Base-by-base conservation (phyloP, 1,284 basidiomycete genomes). In the Peniophora sp. region DNA sequence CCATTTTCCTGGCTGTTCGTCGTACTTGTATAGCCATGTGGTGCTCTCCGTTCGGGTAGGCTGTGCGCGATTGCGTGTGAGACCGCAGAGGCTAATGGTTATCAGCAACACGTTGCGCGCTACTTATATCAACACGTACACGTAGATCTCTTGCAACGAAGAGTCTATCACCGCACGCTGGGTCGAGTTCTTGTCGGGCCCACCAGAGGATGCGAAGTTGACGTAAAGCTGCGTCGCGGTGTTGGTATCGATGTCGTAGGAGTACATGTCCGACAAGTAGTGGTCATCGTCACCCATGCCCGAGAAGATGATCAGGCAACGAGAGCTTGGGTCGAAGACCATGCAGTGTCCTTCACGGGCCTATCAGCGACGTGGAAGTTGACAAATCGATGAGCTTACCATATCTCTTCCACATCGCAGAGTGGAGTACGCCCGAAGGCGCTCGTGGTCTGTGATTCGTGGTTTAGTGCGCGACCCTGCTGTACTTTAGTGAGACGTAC, bases 201-300 rank as follows among this genome's bases (percentile, higher is more conserved):
- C 83, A 2, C 83, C 81, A 11, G 69, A 66, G 18, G 69, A 54
- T 3, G 75, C 70, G 60, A 83, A 80, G 61, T 86, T 79, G 32
- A 76, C 67, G 57, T 76, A 85, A 2, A 88, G 60, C 58, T 88
- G 78, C 1, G 74, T 76, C n/a, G 77, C 71, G 3, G 71, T 75
- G 57, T 76, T 76, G 6, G 74, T 79, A 39, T 68, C 64, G 52
- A 85, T 75, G 51, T 87, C 76, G 62, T 81, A 88, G 0, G 80
- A 71, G 53, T 85, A 85, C 84, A 89, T 85, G 62, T 88, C 87
- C 2, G 81, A 76, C 6, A 85, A 72, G 54, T 80, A 81, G 51
- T 70, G 76, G 14, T 83, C 53, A 9, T 46, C 78, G 23, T 81
- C 79, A 15, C 75, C 72, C 61, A 85, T 81, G 2, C 88, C 87